Percentiles rank a stretch among this genome's conserved stretches.
phyloP scores from a whole-genome alignment of 257 asterid species.

The Jasminum sambac region DNA sequence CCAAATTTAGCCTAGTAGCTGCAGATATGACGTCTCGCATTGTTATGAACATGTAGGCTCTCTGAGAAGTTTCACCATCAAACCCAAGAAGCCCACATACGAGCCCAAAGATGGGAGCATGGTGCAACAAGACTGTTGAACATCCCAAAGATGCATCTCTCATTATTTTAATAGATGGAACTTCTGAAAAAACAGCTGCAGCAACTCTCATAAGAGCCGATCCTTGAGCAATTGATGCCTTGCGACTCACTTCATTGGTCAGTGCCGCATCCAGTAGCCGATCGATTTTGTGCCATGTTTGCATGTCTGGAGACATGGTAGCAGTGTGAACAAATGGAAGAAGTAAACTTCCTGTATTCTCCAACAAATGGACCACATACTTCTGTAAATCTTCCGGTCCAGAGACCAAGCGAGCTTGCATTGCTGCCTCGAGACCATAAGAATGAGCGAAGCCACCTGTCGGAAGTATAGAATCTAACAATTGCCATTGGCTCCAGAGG shows the following conservation, averaged over 20 bases:
- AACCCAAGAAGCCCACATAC: conserved; percentile 76
- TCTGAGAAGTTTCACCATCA: conserved; percentile 63
- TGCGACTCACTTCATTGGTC: conserved; percentile 76
- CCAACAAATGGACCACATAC: conserved; percentile 53
- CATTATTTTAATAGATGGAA: conserved; percentile 55
- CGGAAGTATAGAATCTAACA: conserved; percentile 87
- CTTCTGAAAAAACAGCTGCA: conserved; percentile 64
- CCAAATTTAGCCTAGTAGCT: conserved; percentile 83
- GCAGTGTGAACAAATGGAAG: conserved; percentile 73
- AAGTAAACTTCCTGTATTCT: conserved; percentile 83
- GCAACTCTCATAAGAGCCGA: conserved; percentile 88
- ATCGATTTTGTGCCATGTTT: conserved; percentile 68
- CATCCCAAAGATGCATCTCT: conserved; percentile 52
- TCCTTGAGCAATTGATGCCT: conserved; percentile 82
- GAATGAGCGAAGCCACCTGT: conserved; percentile 99
- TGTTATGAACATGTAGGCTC: conserved; percentile 71
- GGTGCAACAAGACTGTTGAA: conserved; percentile 56
- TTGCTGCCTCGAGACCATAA: conserved; percentile 86
- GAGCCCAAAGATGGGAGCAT: conserved; percentile 82
- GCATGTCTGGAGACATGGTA: conserved; percentile 49
- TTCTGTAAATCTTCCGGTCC: conserved; percentile 54
- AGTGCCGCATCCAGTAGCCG: conserved; percentile 55
- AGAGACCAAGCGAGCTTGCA: conserved; percentile 62
- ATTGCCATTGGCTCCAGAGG: conserved; percentile 92
- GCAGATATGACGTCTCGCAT: conserved; percentile 92